Evolutionary conservation across 179 eudicot species (phyloP).

Genomic region (Pouteria campechiana): DNA sequence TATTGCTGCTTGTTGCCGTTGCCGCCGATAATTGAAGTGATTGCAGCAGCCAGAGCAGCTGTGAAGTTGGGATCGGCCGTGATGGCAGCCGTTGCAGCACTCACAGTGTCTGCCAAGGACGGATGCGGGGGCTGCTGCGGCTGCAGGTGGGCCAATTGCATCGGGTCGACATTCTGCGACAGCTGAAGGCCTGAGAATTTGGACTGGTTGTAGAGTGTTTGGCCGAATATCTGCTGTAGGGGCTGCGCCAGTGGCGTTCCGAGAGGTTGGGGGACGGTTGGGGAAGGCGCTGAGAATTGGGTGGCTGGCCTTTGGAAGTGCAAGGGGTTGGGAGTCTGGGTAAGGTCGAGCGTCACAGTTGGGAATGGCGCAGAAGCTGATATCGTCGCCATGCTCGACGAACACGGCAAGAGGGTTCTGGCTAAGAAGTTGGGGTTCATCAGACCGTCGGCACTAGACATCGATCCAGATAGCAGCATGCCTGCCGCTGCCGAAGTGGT

Average conservation of each 20-base stretch:
- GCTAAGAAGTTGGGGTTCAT: slow-evolving; percentile 78
- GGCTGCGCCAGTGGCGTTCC: slow-evolving; percentile 7
- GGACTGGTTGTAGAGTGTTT: slow-evolving; percentile 39
- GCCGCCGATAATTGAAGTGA: slow-evolving; percentile 55
- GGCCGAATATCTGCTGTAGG: slow-evolving; percentile 33
- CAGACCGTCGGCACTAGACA: slow-evolving; percentile 60
- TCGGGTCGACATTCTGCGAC: slow-evolving; percentile 19
- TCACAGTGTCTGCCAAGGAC: slow-evolving; percentile 37
- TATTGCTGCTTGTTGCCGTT: slow-evolving; percentile 14
- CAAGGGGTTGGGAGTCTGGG: slow-evolving; percentile 44
- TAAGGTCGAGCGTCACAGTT: slow-evolving; percentile 82
- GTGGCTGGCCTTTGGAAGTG: slow-evolving; percentile 31
- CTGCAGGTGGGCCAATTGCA: slow-evolving; percentile 5
- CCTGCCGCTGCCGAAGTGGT: slow-evolving; percentile 85
- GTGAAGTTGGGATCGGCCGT: slow-evolving; percentile 76
- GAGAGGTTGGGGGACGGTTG: slow-evolving; percentile 11
- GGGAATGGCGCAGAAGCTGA: slow-evolving; percentile 97
- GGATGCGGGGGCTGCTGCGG: slow-evolving; percentile 17
- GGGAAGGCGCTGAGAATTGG: slow-evolving; percentile 35
- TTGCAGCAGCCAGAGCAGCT: slow-evolving; percentile 75
- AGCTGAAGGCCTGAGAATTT: slow-evolving; percentile 65
- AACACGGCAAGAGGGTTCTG: slow-evolving; percentile 62
- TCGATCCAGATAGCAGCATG: slow-evolving; percentile 85
- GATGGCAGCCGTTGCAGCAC: slow-evolving; percentile 78
- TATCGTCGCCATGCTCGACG: slow-evolving; percentile 80